These are phyloP conservation scores for Syzygium jambos DNA, from an alignment of 345 rosid genomes.

Conservation along the genomic window DNA sequence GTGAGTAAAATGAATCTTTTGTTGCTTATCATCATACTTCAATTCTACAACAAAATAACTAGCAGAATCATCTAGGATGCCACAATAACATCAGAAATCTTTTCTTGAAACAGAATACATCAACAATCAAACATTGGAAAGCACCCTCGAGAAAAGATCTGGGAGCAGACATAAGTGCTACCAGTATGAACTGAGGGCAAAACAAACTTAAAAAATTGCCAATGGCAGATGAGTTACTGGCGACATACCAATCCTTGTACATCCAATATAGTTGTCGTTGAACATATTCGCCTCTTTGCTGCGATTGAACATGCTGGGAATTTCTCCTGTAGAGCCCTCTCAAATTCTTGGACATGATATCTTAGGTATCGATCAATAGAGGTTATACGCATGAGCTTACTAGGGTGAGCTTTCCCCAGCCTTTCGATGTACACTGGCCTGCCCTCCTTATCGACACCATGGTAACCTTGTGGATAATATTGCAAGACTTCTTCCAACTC, in stretches of 20 bases:
- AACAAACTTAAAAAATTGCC: neutral
- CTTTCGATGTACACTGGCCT: constrained; percentile 91
- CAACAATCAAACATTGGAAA: neutral
- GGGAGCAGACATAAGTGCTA: neutral
- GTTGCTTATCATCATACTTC: neutral
- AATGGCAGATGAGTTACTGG: neutral
- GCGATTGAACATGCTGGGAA: constrained; percentile 94
- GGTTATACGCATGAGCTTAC: constrained; percentile 78
- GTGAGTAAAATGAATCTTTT: neutral
- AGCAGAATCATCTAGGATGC: neutral
- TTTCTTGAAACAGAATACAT: neutral
- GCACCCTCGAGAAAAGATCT: neutral
- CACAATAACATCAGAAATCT: neutral
- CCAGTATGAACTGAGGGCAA: neutral
- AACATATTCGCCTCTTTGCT: constrained; percentile 62
- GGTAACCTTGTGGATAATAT: constrained; percentile 94
- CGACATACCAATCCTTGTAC: constrained; percentile 86
- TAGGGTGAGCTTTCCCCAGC: constrained; percentile 91
- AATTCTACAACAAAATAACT: neutral
- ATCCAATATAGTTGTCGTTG: constrained; percentile 86
- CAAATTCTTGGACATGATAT: constrained; percentile 97
- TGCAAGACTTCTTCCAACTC: constrained; percentile 90
- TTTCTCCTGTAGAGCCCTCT: constrained; percentile 74
- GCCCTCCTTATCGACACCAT: constrained; percentile 96
- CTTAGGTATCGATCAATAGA: constrained; percentile 67